phyloP scores from a whole-genome alignment of 2,329 filamentous ascomycete genomes.

The Talaromyces sp. region DNA sequence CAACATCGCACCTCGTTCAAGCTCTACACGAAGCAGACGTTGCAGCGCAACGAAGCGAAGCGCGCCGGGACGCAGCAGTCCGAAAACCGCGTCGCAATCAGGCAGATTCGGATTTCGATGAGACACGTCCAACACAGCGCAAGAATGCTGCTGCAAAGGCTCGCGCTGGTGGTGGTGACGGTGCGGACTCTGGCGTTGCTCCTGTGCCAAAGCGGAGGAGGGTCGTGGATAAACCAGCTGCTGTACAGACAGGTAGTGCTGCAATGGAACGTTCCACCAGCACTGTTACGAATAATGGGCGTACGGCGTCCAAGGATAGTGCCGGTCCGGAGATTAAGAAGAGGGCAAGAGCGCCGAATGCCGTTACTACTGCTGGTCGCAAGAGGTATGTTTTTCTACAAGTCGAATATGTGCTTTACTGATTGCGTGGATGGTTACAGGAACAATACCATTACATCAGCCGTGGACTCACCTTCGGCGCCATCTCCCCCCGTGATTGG shows the following conservation, averaged over 20 bases:
- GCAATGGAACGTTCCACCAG: slow-evolving; percentile 43
- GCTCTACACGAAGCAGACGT: slow-evolving; percentile 79
- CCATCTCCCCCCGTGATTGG: slow-evolving; percentile 73
- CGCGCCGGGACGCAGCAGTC: slow-evolving; percentile 76
- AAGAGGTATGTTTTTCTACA: slow-evolving; percentile 62
- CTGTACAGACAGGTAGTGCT: slow-evolving; percentile 29
- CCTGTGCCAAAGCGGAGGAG: slow-evolving; percentile 71
- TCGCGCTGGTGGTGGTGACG: slow-evolving; percentile 27
- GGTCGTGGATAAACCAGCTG: slow-evolving; percentile 62
- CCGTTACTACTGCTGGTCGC: slow-evolving; percentile 57
- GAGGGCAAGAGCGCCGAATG: slow-evolving; percentile 69
- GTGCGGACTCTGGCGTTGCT: slow-evolving; percentile 31
- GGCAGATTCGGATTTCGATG: slow-evolving; percentile 76
- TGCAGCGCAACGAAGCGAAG: slow-evolving; percentile 72
- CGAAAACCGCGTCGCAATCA: slow-evolving; percentile 71
- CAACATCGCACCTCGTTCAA: slow-evolving; percentile 55
- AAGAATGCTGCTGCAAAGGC: slow-evolving; percentile 61
- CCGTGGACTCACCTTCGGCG: slow-evolving; percentile 64
- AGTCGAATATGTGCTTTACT: background rate
- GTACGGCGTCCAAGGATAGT: slow-evolving; percentile 59
- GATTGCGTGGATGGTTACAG: slow-evolving; percentile 24
- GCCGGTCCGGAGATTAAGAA: slow-evolving; percentile 67
- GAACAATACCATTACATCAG: slow-evolving; percentile 48
- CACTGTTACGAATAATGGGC: slow-evolving; percentile 31
- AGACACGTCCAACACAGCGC: slow-evolving; percentile 45